Conservation (phyloP, 2,329 filamentous ascomycete species). For the Alternaria conjuncta region DNA sequence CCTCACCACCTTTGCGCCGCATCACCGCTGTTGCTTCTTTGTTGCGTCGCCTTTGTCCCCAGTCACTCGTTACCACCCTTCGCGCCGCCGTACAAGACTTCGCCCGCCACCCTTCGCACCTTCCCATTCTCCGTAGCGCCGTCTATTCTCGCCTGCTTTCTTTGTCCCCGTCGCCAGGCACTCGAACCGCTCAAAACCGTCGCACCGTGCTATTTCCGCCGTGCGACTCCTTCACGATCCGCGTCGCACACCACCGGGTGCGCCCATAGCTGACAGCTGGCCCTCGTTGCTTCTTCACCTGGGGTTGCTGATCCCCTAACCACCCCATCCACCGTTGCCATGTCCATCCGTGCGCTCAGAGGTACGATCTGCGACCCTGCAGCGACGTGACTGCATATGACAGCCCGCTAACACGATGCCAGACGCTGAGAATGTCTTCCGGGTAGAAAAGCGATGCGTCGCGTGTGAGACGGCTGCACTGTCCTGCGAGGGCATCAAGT, state of each 20-base stretch:
- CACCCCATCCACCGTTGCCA: slow-evolving; percentile 15
- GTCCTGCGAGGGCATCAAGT: slow-evolving; percentile 62
- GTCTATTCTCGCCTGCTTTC: slow-evolving; percentile 4
- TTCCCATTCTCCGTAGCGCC: slow-evolving; percentile 11
- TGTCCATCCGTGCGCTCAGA: slow-evolving; percentile 27
- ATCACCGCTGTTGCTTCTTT: slow-evolving; percentile 6
- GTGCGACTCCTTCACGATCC: background rate
- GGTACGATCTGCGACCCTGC: slow-evolving; percentile 9
- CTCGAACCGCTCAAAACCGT: background rate
- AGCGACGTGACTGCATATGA: background rate
- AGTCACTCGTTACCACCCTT: slow-evolving; percentile 21
- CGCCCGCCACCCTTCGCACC: slow-evolving; percentile 4
- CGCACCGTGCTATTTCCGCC: slow-evolving; percentile 2
- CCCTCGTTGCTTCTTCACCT: slow-evolving; percentile 10
- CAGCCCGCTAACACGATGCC: slow-evolving; percentile 16
- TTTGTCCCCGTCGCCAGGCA: slow-evolving; percentile 18
- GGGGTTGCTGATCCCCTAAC: slow-evolving; percentile 22
- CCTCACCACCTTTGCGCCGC: slow-evolving; percentile 1
- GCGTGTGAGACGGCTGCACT: slow-evolving; percentile 59
- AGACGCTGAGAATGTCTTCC: slow-evolving; percentile 49
- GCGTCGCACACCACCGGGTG: slow-evolving; percentile 12
- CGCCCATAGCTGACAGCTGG: slow-evolving; percentile 15
- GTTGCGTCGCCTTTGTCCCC: slow-evolving; percentile 6
- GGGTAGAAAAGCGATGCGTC: slow-evolving; percentile 66
- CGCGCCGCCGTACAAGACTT: background rate